phyloP scores from a whole-genome alignment of 2,329 filamentous ascomycete genomes.

The Venturia asperata region DNA sequence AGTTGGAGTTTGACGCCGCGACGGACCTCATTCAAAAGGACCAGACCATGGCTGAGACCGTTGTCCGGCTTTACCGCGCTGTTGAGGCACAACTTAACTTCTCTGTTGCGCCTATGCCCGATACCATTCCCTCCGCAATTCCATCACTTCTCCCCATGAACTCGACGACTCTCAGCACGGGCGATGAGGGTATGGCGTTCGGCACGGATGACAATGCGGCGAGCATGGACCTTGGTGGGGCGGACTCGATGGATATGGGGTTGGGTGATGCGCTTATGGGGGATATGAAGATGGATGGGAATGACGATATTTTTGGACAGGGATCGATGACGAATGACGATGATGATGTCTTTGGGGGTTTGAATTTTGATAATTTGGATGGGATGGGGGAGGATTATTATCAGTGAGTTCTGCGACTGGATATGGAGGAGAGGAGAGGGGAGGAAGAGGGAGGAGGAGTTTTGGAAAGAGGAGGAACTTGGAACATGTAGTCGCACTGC shows the following conservation, averaged over 20 bases:
- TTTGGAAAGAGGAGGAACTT: too few species aligned
- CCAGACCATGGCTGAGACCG: slow-evolving; percentile 50
- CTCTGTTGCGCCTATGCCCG: slow-evolving; percentile 25
- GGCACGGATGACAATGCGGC: slow-evolving; percentile 8
- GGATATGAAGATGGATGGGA: slow-evolving; percentile 26
- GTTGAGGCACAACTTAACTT: slow-evolving; percentile 56
- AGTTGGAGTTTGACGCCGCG: slow-evolving; percentile 51
- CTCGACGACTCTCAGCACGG: background rate
- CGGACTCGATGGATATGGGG: slow-evolving; percentile 25
- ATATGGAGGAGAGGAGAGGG: background rate
- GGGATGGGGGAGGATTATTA: slow-evolving; percentile 12
- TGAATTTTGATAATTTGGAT: slow-evolving; percentile 34
- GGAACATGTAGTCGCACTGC: too few species aligned
- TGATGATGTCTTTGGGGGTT: slow-evolving; percentile 38
- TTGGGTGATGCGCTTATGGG: background rate
- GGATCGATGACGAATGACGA: slow-evolving; percentile 29
- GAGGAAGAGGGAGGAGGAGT: too few species aligned
- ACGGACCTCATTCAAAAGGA: slow-evolving; percentile 52
- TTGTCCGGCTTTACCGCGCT: slow-evolving; percentile 55
- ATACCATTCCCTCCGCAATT: slow-evolving; percentile 23
- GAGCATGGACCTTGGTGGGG: slow-evolving; percentile 13
- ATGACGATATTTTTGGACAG: slow-evolving; percentile 24
- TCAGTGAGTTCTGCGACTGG: background rate
- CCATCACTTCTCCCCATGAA: slow-evolving; percentile 26
- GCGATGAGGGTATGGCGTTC: slow-evolving; percentile 6